Percentiles rank a stretch among this genome's conserved stretches.
These are phyloP conservation scores for Malassezia brasiliensis DNA, from an alignment of 1,284 basidiomycete genomes.

Conservation along the genomic window DNA sequence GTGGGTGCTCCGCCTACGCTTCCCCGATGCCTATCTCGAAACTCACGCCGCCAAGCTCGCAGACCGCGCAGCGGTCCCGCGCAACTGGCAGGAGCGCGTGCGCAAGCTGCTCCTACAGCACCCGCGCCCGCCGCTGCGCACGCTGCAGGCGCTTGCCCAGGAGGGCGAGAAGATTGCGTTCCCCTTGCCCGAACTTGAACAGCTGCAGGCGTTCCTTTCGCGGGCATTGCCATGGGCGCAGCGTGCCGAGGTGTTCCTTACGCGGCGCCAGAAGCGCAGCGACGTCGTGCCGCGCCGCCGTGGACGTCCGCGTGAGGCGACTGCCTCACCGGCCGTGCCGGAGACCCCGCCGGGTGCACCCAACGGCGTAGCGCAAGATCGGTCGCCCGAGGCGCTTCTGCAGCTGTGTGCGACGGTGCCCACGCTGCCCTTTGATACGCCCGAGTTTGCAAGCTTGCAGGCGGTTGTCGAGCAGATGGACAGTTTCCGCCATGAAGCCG, in stretches of 20 bases:
- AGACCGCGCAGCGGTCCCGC: constrained; percentile 64
- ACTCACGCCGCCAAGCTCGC: constrained; percentile 36
- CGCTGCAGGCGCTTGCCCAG: constrained; percentile 64
- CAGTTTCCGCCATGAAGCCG: constrained; percentile 56
- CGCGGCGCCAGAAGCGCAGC: constrained; percentile 52
- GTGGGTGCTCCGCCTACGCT: constrained; percentile 65
- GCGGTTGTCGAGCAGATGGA: constrained; percentile 60
- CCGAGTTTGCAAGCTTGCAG: constrained; percentile 60
- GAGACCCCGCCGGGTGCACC: constrained; percentile 1
- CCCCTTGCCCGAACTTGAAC: constrained; percentile 61
- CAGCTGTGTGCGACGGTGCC: constrained; percentile 62
- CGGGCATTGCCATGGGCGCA: constrained; percentile 72
- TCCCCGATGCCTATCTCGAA: constrained; percentile 65
- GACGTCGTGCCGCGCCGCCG: constrained; percentile 3
- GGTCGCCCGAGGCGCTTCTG: constrained; percentile 26
- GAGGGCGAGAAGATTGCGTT: constrained; percentile 79
- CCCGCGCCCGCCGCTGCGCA: constrained; percentile 63
- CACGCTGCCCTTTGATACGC: constrained; percentile 66
- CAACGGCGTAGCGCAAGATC: constrained; percentile 10
- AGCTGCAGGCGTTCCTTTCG: constrained; percentile 66
- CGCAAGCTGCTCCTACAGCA: constrained; percentile 56
- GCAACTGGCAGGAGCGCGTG: constrained; percentile 66
- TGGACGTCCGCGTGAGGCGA: not conserved
- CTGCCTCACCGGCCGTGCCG: not conserved
- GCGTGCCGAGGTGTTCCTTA: constrained; percentile 52